A percentile compares a stretch with the other conserved stretches of the same genome.
Evolutionary conservation across 2,329 filamentous ascomycete species (phyloP).

Genomic region (Ophiostoma quercus): DNA sequence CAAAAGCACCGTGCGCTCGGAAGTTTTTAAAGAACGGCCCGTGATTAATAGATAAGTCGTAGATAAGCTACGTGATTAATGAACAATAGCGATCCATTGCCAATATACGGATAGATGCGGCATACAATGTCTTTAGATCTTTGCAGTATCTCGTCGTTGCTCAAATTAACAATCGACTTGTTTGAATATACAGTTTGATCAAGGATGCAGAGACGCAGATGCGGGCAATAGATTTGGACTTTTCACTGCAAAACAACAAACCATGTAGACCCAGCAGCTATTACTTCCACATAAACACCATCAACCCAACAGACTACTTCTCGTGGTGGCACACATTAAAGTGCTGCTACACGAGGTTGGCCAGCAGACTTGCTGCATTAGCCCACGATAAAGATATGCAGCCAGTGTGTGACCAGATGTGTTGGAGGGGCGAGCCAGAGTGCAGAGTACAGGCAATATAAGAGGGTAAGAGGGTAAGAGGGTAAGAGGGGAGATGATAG

Average conservation of each 20-base stretch:
- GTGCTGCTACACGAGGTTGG: slow-evolving; percentile 6
- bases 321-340: background rate
- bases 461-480: background rate
- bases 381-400: slow-evolving; percentile 16
- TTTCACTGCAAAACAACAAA: no score
- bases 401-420: slow-evolving; percentile 11
- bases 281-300: background rate
- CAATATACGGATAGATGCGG: background rate
- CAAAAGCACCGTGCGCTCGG: background rate
- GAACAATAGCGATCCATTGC: no score
- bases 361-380: slow-evolving; percentile 14
- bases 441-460: background rate
- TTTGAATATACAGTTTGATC: no score
- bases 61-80: background rate
- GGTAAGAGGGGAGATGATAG: background rate
- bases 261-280: no score
- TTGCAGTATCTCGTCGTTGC: no score
- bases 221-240: no score
- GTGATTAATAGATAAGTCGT: background rate
- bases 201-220: no score
- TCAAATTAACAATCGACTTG: no score
- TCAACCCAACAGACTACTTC: background rate
- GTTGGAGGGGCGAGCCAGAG: background rate
- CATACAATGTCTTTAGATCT: no score
- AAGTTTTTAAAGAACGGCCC: background rate